A percentile compares a stretch with the other conserved stretches of the same genome.
These are phyloP conservation scores for Fusarium multiceps DNA, from an alignment of 2,329 filamentous ascomycete species.

Conservation along the genomic window DNA sequence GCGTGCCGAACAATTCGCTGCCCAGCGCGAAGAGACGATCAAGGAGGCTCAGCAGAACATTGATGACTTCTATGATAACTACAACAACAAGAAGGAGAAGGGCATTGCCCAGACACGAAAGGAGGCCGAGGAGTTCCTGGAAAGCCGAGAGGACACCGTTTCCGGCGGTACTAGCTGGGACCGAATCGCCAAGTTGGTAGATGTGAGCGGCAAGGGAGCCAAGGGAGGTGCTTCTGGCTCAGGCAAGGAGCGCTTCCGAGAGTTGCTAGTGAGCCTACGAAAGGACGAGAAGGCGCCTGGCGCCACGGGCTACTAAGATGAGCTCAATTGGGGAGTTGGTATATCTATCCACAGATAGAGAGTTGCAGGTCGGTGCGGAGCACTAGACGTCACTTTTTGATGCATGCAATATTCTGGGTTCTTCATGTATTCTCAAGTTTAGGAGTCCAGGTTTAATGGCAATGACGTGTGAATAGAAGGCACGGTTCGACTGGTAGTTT, in stretches of 20 bases:
- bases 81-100: conserved; percentile 98
- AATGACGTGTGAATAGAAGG: conserved; percentile 47
- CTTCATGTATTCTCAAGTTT: conserved; percentile 49
- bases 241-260: conserved; percentile 96
- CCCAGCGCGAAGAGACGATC: conserved; percentile 86
- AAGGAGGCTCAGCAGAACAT: conserved; percentile 93
- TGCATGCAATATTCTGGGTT: conserved; percentile 40
- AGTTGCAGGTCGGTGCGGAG: conserved; percentile 37
- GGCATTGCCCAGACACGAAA: conserved; percentile 85
- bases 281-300: conserved; percentile 91
- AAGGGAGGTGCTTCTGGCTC: conserved; percentile 89
- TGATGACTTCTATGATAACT: conserved; percentile 99
- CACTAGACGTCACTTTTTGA: conserved; percentile 35
- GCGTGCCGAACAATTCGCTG: conserved; percentile 83
- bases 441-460: conserved; percentile 49
- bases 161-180: conserved; percentile 98
- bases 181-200: conserved; percentile 96
- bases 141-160: conserved; percentile 88
- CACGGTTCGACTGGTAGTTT: conserved; percentile 27
- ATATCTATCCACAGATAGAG: conserved; percentile 10
- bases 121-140: conserved; percentile 93
- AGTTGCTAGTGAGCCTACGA: conserved; percentile 84
- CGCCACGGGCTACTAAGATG: conserved; percentile 68
- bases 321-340: conserved; percentile 12
- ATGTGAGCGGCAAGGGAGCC: conserved; percentile 91